Base-by-base conservation (phyloP, 495 filamentous ascomycete genomes). In the Neurospora terricola region DNA sequence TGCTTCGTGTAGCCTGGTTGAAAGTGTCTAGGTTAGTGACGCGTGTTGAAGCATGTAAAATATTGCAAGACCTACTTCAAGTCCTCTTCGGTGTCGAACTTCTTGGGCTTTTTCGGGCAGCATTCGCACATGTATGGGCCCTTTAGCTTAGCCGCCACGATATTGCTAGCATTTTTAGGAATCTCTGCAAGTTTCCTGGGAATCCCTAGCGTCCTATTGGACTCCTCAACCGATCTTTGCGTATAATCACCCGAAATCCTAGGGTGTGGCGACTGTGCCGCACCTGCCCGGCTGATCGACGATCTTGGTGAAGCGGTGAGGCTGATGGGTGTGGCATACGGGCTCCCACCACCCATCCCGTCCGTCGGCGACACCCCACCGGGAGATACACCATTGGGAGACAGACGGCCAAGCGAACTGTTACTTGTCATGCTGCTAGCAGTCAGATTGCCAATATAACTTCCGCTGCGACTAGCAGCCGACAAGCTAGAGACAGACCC, bases 41-140 rank as follows among this genome's bases (percentile, higher is more conserved):
- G 23, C 2, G 69, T 71, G 38, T 69, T 27, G n/a, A 38, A 7
- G 36, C 9, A 30, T 7, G 16, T 11, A 27, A 38, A 7, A 34
- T n/a, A 30, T 36, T 14, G 18, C 45, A 69, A 18, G 72, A 85
- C 92, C 82, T 88, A 97, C 96, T 89, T 91, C 69, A 98, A 85
- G 72, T 97, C 94, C 62, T 94, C 91, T 75, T 88, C 83, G 6
- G 87, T 93, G 73, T 98, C 94, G 77, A 99, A 99, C 77, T 98
- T 98, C 80, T 97, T 98, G 2, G 96, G 96, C 81, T 98, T 99
- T 82, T 99, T 98, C 2, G 94, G 96, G 84, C 96, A 99, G 80
- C 96, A 99, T 77, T 97, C 93, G 81, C 96, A 99, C 77, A 97
- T 96, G 77, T 87, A 93, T 4, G 90, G 85, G 11, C 83, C 84